Evolutionary conservation across 2,329 filamentous ascomycete genomes (phyloP), one percentile per base, ranked within the genome.

Genomic region (Chaetomiaceae sp.): DNA sequence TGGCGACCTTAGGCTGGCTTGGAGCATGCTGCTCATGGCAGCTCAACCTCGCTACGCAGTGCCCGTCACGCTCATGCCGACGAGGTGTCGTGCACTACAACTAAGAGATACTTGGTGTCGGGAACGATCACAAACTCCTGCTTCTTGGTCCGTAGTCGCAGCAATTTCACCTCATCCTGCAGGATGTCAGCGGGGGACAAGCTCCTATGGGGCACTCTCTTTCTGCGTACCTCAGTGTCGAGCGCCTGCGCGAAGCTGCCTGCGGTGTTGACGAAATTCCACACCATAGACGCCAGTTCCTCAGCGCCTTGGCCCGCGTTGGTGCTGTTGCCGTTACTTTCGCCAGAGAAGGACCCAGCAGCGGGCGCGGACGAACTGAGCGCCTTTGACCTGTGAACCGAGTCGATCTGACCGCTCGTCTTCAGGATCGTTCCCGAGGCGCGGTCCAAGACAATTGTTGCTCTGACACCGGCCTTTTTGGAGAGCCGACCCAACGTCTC

Each of bases 41-140:
- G 22, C 9, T 5, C 9, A 12, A 30, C 14, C 27, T 6, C 27
- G 27, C 22, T 24, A 24, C 22, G 22, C 22, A 24, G 22, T 18
- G 8, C 19, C 27, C 18, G 19, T 14, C 24, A 4, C 7, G n/a
- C 17, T 67, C 66, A 86, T 58, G 80, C 81, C 8, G 80, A 76
- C 32, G 85, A 83, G n/a, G 86, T 88, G 62, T 90, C 86, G 66
- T 91, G 86, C 46, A 91, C 78, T 30, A 89, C 83, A 45, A 90
- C 79, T 30, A 91, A 74, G 38, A 93, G 71, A 65, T 86, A 94
- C 60, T 87, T 89, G 33, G 77, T 61, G 63, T 91, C 87, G 64
- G 86, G 86, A 17, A 91, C 84, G 59, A 93, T 87, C 49, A 93
- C 84, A 52, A 93, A 69, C 65, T 94, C 88, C 57, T 89, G 85